A percentile compares a stretch with the other conserved stretches of the same genome.
These are phyloP conservation scores for Carex kokanica DNA, from an alignment of 176 grass and related monocot species.

Conservation along the genomic window DNA sequence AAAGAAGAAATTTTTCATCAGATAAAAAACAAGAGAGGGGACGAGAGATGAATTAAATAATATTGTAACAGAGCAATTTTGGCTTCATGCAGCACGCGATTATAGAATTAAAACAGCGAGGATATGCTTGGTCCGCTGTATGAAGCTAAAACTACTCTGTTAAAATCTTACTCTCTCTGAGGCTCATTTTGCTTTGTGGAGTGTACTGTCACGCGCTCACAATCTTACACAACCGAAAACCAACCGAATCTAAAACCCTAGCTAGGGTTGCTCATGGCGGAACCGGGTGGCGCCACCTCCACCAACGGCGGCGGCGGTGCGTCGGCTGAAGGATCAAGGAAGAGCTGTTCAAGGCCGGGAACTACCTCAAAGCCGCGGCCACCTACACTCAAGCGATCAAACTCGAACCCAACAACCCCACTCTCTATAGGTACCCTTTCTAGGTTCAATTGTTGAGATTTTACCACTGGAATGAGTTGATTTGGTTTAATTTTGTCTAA, in stretches of 20 bases:
- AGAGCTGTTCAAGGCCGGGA: constrained; percentile 85
- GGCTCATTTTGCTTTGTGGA: neutral
- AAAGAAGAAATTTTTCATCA: too few species aligned
- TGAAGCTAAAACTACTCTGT: too few species aligned
- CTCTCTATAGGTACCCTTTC: constrained; percentile 62
- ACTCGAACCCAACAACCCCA: constrained; percentile 67
- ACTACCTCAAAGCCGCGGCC: constrained; percentile 87
- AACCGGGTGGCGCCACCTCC: constrained; percentile 21
- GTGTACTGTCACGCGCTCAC: neutral
- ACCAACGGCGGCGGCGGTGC: constrained; percentile 18
- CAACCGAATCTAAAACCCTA: constrained; percentile 49
- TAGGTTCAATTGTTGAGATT: neutral
- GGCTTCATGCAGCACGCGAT: too few species aligned
- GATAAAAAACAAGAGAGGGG: too few species aligned
- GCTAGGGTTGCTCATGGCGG: constrained; percentile 20
- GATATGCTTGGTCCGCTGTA: too few species aligned
- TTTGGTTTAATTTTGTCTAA: neutral
- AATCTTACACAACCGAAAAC: neutral
- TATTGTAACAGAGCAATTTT: too few species aligned
- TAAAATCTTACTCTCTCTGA: too few species aligned
- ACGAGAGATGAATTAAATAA: too few species aligned
- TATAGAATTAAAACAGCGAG: too few species aligned
- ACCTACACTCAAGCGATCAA: constrained; percentile 98
- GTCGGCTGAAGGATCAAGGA: constrained; percentile 82
- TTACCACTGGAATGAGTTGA: neutral